Evolutionary conservation across 345 rosid species (phyloP), one percentile per base, ranked within the genome.

Genomic region (Excoecaria agallocha): DNA sequence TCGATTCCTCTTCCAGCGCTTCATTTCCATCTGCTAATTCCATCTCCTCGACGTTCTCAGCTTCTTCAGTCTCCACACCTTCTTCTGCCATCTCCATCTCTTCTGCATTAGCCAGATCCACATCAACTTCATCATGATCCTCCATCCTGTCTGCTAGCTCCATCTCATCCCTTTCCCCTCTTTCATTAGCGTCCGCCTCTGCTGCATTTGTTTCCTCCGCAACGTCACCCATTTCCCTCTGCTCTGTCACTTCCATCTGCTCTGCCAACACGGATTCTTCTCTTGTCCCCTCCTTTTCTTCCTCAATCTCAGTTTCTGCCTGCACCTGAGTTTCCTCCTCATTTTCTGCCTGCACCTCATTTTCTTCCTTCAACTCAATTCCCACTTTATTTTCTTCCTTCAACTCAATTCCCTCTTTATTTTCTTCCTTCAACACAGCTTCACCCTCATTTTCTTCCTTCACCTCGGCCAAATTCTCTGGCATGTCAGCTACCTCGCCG

Each of bases 1-100:
- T 81, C 73, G 51, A 85, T 75, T 91, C 95, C 74, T 79, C 94
- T 24, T 37, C 83, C 10, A 52, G 76, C 30, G 56, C 75, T 41
- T 46, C 82, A 41, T 63, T 57, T 62, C 51, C 77, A 49, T 79
- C 78, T 25, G 57, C 78, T 38, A 58, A 46, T 25, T 73, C 74
- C 15, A 20, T 41, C 48, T 48, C 78, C 39, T 79, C 78, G 19
- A 12, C 79, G 45, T 49, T 70, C 72, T 72, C 46, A 13, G 49
- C 50, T 64, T 65, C 58, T 65, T 66, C 57, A 6, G 12, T 25
- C 60, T 69, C 78, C 64, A 50, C 79, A 15, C 5, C 66, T 46
- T 46, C 74, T 13, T 56, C 76, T 17, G 20, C 56, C 52, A 46
- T n/a, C 54, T 66, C 66, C 51, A 15, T 39, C 9, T 71, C 79